Base-by-base conservation (phyloP, 352 stramenopile genomes). In the Phytopythium litorale region DNA sequence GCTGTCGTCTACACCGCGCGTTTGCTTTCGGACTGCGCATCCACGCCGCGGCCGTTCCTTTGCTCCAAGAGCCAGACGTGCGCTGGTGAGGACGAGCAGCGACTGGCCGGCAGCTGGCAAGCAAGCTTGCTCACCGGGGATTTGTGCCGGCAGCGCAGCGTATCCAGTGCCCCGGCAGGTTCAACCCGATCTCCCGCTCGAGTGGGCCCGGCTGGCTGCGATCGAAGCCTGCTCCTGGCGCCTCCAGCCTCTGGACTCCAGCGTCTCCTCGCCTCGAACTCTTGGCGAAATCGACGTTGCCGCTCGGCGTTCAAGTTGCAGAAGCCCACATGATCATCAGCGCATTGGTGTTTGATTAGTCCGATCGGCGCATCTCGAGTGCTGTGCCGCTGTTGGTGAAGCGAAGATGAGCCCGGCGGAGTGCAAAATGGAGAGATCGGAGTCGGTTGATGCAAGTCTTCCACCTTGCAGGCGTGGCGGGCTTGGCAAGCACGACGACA, bases 241-340 rank as follows among this genome's bases (percentile, higher is more conserved):
- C 35, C 19, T 48, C 19, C 18, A 48, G 7, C 0, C 7, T 48
- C 38, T 40, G 35, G 13, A 45, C 13, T 18, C 45, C 9, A 51
- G 21, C 42, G 11, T 4, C 3, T 51, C n/a, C 3, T 51, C n/a
- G 5, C 2, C n/a, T 9, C 11, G 45, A 51, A 9, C 45, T 51
- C 6, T 3, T 5, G 5, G 13, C 9, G 23, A 6, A n/a, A 16
- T 21, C 4, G 46, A 53, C 23, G 23, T 54, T 35, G 23, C 37
- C 25, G 48, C 25, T 23, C 48, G 33, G 48, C 28, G 48, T 38
- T 54, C 48, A 54, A 54, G 25, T 54, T 54, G 48, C 48, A 21
- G 25, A 13, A 8, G 46, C 1, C 23, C 3, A 21, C 1, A 7
- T 12, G 46, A 32, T 51, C 5, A 51, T 19, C 45, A 28, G 45